Evolutionary conservation across 2,329 filamentous ascomycete genomes (phyloP).

Genomic region (Coccinonectria pachysandricola): DNA sequence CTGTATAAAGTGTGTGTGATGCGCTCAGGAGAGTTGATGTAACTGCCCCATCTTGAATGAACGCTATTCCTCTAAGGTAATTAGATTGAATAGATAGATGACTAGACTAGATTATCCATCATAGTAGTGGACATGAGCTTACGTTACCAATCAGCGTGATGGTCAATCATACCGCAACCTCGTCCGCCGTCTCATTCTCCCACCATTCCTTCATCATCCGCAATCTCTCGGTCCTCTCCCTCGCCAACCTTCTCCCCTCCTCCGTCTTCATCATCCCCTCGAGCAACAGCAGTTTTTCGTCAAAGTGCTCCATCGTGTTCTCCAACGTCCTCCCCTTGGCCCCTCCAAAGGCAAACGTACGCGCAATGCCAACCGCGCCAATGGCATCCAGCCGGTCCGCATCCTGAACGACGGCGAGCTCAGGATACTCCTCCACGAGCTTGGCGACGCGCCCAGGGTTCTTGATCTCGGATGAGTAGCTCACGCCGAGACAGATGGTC

Average conservation of each 20-base stretch:
- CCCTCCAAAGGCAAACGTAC: slow-evolving; percentile 56
- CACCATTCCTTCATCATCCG: slow-evolving; percentile 47
- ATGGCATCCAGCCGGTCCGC: slow-evolving; percentile 88
- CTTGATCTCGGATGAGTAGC: slow-evolving; percentile 63
- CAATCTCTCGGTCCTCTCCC: slow-evolving; percentile 42
- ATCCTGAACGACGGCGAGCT: slow-evolving; percentile 71
- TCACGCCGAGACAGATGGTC: slow-evolving; percentile 63
- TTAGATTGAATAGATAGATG: no score
- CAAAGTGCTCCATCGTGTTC: slow-evolving; percentile 63
- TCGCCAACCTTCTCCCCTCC: slow-evolving; percentile 42
- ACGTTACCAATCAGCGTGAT: no score
- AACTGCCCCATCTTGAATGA: no score
- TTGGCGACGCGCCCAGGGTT: slow-evolving; percentile 49
- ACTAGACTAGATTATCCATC: no score
- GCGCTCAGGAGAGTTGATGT: no score
- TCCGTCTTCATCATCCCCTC: slow-evolving; percentile 55
- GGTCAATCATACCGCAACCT: slow-evolving; percentile 4
- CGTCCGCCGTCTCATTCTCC: slow-evolving; percentile 35
- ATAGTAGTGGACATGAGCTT: no score
- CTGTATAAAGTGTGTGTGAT: no score
- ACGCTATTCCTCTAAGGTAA: no score
- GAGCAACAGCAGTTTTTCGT: slow-evolving; percentile 61
- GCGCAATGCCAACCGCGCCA: slow-evolving; percentile 73
- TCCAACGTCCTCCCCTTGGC: slow-evolving; percentile 50
- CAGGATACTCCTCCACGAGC: slow-evolving; percentile 54